These are phyloP conservation scores for Calonectria naviculata DNA, from an alignment of 2,329 filamentous ascomycete species.

Conservation along the genomic window DNA sequence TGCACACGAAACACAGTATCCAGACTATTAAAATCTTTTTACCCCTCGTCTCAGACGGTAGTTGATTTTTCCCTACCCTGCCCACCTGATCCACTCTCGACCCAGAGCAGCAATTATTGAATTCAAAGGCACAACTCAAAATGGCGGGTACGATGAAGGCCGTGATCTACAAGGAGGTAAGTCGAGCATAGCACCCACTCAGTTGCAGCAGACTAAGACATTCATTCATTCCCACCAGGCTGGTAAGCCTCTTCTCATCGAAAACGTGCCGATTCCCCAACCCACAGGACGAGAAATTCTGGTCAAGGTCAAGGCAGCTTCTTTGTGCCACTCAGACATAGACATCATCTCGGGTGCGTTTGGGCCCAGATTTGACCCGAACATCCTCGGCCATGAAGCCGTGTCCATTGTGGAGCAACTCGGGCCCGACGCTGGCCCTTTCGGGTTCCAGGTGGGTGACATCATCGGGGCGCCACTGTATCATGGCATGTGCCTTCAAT, in stretches of 20 bases:
- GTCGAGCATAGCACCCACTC: background rate
- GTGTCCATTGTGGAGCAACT: background rate
- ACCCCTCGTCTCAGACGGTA: background rate
- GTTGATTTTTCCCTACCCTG: background rate
- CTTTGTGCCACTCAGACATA: background rate
- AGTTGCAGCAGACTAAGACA: background rate
- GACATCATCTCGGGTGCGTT: background rate
- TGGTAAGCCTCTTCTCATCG: background rate
- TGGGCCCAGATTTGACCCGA: background rate
- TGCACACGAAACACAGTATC: background rate
- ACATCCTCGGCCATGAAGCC: background rate
- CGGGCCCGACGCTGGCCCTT: background rate
- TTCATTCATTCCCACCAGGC: background rate
- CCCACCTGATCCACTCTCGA: background rate
- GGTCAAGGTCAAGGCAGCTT: background rate
- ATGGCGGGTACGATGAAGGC: background rate
- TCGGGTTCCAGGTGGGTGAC: background rate
- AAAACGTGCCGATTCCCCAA: background rate
- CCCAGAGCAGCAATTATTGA: background rate
- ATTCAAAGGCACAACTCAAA: background rate
- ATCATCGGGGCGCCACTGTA: background rate
- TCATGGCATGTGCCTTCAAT: conserved; percentile 2
- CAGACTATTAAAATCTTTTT: background rate
- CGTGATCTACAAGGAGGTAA: background rate
- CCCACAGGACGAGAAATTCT: background rate